Evolutionary conservation across 2,329 filamentous ascomycete species (phyloP).

Genomic region (Ophiostoma sp.): DNA sequence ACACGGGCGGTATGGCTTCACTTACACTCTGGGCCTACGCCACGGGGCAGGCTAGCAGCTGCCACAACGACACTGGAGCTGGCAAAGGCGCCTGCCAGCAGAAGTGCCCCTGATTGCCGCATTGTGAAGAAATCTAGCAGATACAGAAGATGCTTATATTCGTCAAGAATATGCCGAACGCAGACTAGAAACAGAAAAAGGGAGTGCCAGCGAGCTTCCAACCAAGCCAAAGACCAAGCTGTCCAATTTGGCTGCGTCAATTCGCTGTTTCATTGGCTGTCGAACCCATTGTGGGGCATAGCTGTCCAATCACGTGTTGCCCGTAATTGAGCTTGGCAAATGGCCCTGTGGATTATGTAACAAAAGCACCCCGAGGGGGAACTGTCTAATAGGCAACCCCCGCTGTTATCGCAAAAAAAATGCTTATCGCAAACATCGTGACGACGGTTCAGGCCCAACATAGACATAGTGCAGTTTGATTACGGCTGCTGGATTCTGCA

Average conservation of each 20-base stretch:
- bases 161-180: constrained; percentile 9
- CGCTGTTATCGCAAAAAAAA: constrained; percentile 24
- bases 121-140: constrained; percentile 32
- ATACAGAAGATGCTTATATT: constrained; percentile 18
- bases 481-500: too few species aligned
- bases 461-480: background rate
- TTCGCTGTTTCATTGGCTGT: constrained; percentile 18
- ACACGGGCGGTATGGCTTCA: background rate
- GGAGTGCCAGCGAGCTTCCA: background rate
- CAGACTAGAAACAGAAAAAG: background rate
- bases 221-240: constrained; percentile 25
- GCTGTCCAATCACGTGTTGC: constrained; percentile 5
- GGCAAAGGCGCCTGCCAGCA: constrained; percentile 48
- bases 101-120: constrained; percentile 46
- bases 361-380: background rate
- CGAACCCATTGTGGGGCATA: background rate
- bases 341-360: background rate
- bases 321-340: background rate
- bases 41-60: constrained; percentile 65
- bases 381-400: constrained; percentile 11
- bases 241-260: constrained; percentile 23
- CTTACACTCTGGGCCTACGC: constrained; percentile 88
- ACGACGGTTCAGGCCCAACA: constrained; percentile 2
- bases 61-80: constrained; percentile 51
- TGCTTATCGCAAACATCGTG: constrained; percentile 19